Evolutionary conservation across 1,284 basidiomycete genomes (phyloP).

Genomic region (Ganoderma lucidum): DNA sequence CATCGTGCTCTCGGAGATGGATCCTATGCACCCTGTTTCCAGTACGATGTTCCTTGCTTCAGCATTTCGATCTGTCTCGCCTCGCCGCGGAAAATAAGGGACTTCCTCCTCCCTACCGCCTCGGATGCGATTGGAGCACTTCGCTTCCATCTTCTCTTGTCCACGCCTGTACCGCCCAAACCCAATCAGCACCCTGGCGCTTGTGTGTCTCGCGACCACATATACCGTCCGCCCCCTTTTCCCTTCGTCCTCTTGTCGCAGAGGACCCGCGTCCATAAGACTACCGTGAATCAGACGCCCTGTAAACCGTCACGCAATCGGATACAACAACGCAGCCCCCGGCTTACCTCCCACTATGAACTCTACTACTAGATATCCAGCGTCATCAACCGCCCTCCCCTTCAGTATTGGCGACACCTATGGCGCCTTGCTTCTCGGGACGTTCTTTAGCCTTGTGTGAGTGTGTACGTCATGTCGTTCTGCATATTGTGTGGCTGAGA

Average conservation of each 20-base stretch:
- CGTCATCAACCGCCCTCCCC: too few species aligned
- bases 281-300: neutral
- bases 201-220: neutral
- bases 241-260: neutral
- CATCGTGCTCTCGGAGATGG: neutral
- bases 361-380: neutral
- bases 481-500: neutral
- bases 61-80: neutral
- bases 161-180: neutral
- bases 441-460: slow-evolving; percentile 8
- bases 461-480: neutral
- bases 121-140: neutral
- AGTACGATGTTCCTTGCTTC: neutral
- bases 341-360: neutral
- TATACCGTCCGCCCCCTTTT: neutral
- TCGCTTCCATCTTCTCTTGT: neutral
- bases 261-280: too few species aligned
- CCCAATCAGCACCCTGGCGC: neutral
- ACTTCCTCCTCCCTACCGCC: neutral
- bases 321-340: neutral
- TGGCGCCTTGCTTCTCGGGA: slow-evolving; percentile 1
- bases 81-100: neutral
- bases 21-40: neutral
- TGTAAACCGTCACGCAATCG: neutral
- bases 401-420: neutral